phyloP scores from a whole-genome alignment of 148 eudicot species.

The Rhododendron molle region DNA sequence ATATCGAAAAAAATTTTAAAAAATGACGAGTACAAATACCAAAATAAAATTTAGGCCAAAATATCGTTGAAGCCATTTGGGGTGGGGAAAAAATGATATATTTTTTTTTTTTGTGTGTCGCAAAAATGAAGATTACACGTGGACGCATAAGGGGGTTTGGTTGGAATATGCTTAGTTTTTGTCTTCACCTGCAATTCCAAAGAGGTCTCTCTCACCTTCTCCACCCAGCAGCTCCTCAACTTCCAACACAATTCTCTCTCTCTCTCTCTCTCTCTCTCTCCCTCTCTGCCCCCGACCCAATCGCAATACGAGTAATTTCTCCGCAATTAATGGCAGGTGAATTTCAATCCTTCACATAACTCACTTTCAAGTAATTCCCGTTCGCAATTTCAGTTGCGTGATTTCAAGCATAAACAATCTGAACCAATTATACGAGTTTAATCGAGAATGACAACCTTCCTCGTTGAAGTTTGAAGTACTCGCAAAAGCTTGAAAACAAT shows the following conservation, averaged over 20 bases:
- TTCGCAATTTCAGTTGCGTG: background rate
- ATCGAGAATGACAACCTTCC: background rate
- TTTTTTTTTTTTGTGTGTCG: background rate
- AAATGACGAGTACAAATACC: too few relatives aligned
- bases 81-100: background rate
- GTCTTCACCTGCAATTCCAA: background rate
- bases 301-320: background rate
- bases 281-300: background rate
- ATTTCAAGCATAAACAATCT: background rate
- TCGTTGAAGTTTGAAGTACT: background rate
- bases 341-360: background rate
- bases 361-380: background rate
- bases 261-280: too few relatives aligned
- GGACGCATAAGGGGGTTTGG: background rate
- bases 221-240: slow-evolving; percentile 12
- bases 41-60: too few relatives aligned
- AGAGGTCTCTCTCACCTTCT: slow-evolving; percentile 11
- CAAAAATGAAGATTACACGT: background rate
- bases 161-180: background rate
- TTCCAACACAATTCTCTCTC: background rate
- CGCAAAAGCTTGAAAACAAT: background rate
- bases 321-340: slow-evolving; percentile 17
- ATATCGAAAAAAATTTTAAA: too few relatives aligned
- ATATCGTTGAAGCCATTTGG: too few relatives aligned
- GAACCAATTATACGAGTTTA: background rate